phyloP scores from a whole-genome alignment of 306 rosid species.

The Vigna reflexopilosa region DNA sequence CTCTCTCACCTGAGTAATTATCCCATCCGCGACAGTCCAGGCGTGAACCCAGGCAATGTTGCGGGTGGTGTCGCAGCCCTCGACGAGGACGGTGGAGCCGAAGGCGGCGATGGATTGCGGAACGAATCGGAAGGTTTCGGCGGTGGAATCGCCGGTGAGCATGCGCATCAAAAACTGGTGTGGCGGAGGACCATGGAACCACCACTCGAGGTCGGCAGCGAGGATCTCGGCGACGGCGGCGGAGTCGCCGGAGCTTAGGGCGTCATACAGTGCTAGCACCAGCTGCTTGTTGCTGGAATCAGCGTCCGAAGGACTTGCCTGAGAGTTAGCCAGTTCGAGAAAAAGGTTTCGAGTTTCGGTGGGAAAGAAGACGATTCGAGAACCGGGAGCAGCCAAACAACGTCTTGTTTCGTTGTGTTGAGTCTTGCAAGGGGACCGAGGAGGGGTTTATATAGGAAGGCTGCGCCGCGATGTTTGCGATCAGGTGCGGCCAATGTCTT shows the following conservation, averaged over 20 bases:
- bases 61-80: conserved; percentile 70
- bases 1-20: conserved; percentile 85
- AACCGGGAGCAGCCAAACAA: not conserved
- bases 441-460: conserved; percentile 24
- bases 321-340: conserved; percentile 90
- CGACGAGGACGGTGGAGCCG: conserved; percentile 78
- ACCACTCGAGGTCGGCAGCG: conserved; percentile 94
- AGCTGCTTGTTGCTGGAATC: conserved; percentile 69
- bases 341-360: not conserved
- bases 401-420: not conserved
- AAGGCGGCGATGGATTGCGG: conserved; percentile 69
- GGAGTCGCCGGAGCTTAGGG: conserved; percentile 74
- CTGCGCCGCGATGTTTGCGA: not conserved
- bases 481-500: not conserved
- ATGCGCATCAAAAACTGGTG: conserved; percentile 84
- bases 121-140: conserved; percentile 51
- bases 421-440: not conserved
- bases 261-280: conserved; percentile 82
- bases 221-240: conserved; percentile 67
- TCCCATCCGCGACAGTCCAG: conserved; percentile 82
- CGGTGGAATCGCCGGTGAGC: conserved; percentile 72
- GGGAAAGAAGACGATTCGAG: not conserved
- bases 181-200: conserved; percentile 97
- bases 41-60: conserved; percentile 92
- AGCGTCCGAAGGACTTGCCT: conserved; percentile 57